These are phyloP conservation scores for Penicillium hesseltinei DNA, from an alignment of 2,329 filamentous ascomycete genomes.

Conservation along the genomic window DNA sequence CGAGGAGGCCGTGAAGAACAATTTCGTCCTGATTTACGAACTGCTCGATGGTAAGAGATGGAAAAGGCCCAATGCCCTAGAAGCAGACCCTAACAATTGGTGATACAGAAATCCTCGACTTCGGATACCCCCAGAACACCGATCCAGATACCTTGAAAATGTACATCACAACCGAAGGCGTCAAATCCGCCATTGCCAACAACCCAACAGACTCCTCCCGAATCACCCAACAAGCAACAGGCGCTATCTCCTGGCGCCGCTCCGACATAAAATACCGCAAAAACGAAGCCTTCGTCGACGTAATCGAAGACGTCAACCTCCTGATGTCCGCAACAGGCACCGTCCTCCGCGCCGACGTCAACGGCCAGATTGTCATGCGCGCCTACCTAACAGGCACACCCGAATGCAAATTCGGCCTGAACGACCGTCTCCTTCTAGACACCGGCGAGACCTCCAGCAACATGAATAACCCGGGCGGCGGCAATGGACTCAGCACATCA, in stretches of 20 bases:
- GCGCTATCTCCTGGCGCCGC: conserved; percentile 93
- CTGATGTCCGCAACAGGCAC: conserved; percentile 98
- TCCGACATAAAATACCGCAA: conserved; percentile 98
- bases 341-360: conserved; percentile 91
- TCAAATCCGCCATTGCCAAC: conserved; percentile 76
- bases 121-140: conserved; percentile 98
- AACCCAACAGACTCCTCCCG: conserved; percentile 81
- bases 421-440: conserved; percentile 91
- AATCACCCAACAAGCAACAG: conserved; percentile 99
- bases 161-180: conserved; percentile 99
- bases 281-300: conserved; percentile 98
- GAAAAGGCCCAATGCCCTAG: not conserved
- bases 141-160: conserved; percentile 98
- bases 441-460: conserved; percentile 59
- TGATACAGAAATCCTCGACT: conserved; percentile 85
- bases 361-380: conserved; percentile 97
- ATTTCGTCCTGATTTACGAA: conserved; percentile 98
- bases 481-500: conserved; percentile 60
- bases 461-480: conserved; percentile 48
- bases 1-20: conserved; percentile 99
- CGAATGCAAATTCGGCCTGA: conserved; percentile 98
- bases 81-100: not conserved
- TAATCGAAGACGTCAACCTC: conserved; percentile 98
- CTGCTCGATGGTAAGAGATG: conserved; percentile 72
- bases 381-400: conserved; percentile 95